Conservation (phyloP, 2,329 filamentous ascomycete species). For the Fonsecaea erecta region DNA sequence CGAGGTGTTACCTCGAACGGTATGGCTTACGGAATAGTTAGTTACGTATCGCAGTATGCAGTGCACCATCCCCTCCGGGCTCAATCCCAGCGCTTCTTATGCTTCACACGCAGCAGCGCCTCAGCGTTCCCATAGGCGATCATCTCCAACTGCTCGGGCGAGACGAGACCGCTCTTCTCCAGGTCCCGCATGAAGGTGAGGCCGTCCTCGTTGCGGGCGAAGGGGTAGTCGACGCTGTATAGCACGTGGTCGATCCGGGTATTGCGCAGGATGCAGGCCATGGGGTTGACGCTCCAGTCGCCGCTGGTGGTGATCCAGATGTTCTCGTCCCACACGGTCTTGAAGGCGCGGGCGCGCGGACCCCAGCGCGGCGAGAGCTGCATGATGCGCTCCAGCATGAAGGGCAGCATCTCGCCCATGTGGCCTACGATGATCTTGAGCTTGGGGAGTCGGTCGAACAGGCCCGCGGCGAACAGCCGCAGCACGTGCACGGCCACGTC, state of each 20-base stretch:
- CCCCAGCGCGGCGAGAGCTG: slow-evolving; percentile 31
- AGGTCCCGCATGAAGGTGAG: slow-evolving; percentile 56
- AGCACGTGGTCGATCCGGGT: slow-evolving; percentile 54
- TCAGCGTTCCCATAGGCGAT: slow-evolving; percentile 60
- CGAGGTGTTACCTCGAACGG: no score
- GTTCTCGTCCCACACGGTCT: slow-evolving; percentile 60
- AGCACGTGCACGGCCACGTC: slow-evolving; percentile 47
- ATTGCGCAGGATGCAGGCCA: slow-evolving; percentile 48
- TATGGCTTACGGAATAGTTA: no score
- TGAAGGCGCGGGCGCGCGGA: slow-evolving; percentile 44
- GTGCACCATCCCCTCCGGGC: no score
- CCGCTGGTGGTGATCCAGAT: slow-evolving; percentile 64
- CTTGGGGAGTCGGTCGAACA: slow-evolving; percentile 60
- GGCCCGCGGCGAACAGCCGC: slow-evolving; percentile 55
- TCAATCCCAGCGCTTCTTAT: slow-evolving; percentile 14
- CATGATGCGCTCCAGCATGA: slow-evolving; percentile 49
- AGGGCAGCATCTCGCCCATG: slow-evolving; percentile 60
- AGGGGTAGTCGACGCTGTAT: slow-evolving; percentile 65
- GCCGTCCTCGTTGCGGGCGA: slow-evolving; percentile 57
- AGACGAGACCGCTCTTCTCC: slow-evolving; percentile 56
- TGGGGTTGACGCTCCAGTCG: slow-evolving; percentile 55
- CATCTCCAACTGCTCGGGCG: slow-evolving; percentile 53
- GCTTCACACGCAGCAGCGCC: slow-evolving; percentile 45
- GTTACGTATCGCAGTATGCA: no score
- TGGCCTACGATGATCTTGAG: slow-evolving; percentile 62